Percentiles rank a stretch among this genome's conserved stretches.
Evolutionary conservation across 2,329 filamentous ascomycete species (phyloP).

Genomic region (Chrysoporthe cubensis): DNA sequence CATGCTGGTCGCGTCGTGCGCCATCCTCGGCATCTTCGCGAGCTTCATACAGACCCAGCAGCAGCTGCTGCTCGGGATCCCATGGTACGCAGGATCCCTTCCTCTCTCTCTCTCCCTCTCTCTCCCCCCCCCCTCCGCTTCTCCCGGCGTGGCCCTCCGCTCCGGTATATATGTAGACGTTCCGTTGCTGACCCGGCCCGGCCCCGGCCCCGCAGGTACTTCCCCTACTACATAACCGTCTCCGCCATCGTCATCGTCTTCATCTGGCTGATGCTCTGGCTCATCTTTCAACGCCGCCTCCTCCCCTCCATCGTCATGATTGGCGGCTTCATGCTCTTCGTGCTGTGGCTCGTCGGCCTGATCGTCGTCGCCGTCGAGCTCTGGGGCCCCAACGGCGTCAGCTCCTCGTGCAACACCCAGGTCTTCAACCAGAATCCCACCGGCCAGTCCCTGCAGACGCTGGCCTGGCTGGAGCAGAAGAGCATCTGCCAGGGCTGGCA

Average conservation of each 20-base stretch:
- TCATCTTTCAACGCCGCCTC: conserved; percentile 64
- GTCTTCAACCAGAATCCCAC: conserved; percentile 56
- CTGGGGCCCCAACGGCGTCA: conserved; percentile 62
- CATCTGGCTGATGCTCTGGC: conserved; percentile 65
- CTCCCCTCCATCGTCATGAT: conserved; percentile 66
- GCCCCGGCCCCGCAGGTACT: conserved; percentile 58
- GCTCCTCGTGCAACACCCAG: conserved; percentile 60
- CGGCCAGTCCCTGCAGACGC: conserved; percentile 57
- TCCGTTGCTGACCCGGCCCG: neutral
- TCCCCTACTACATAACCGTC: conserved; percentile 67
- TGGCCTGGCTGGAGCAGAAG: conserved; percentile 67
- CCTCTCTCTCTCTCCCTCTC: too few species aligned
- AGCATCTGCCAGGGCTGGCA: conserved; percentile 69
- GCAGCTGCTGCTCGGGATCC: conserved; percentile 56
- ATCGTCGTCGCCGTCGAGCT: conserved; percentile 66
- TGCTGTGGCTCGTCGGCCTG: conserved; percentile 70
- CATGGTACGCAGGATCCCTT: conserved; percentile 54
- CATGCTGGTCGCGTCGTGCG: conserved; percentile 63
- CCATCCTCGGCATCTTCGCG: conserved; percentile 64
- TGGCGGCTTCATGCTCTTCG: conserved; percentile 67
- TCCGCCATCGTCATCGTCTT: conserved; percentile 65
- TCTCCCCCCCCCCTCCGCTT: neutral
- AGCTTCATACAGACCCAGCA: conserved; percentile 63
- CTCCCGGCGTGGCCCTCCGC: neutral
- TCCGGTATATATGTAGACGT: neutral